A percentile compares a stretch with the other conserved stretches of the same genome.
Evolutionary conservation across 2,329 filamentous ascomycete genomes (phyloP).

Genomic region (Colletotrichum euphorbiae): DNA sequence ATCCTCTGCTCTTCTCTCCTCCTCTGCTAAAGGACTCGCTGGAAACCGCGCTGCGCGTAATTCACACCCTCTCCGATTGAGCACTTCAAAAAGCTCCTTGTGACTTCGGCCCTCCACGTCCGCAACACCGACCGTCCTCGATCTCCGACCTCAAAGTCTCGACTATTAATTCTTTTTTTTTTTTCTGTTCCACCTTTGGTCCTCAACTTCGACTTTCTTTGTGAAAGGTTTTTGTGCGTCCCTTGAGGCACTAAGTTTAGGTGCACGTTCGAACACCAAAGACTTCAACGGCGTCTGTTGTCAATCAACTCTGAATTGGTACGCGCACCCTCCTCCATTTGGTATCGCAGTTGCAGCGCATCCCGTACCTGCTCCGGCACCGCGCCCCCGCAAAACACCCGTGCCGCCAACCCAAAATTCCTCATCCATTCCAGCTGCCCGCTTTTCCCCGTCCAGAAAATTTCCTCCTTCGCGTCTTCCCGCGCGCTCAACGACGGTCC

Average conservation of each 20-base stretch:
- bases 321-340: constrained; percentile 25
- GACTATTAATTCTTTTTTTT: constrained; percentile 13
- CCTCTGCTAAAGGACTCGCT: constrained; percentile 33
- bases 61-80: constrained; percentile 27
- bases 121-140: constrained; percentile 28
- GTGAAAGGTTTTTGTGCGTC: background rate
- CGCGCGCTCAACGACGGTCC: background rate
- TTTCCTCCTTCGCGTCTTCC: background rate
- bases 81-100: constrained; percentile 39
- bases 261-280: constrained; percentile 14
- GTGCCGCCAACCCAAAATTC: constrained; percentile 30
- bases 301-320: constrained; percentile 11
- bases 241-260: constrained; percentile 2
- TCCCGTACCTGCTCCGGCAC: constrained; percentile 4
- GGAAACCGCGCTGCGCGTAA: constrained; percentile 25
- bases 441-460: background rate
- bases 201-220: background rate
- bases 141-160: constrained; percentile 31
- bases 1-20: background rate
- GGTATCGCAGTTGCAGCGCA: constrained; percentile 13
- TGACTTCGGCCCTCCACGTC: constrained; percentile 37
- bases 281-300: constrained; percentile 32
- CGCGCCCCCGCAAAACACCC: background rate
- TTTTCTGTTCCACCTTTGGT: background rate
- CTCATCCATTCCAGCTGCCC: constrained; percentile 25